phyloP scores from a whole-genome alignment of 1,284 basidiomycete species.

The Exobasidium rhododendri region DNA sequence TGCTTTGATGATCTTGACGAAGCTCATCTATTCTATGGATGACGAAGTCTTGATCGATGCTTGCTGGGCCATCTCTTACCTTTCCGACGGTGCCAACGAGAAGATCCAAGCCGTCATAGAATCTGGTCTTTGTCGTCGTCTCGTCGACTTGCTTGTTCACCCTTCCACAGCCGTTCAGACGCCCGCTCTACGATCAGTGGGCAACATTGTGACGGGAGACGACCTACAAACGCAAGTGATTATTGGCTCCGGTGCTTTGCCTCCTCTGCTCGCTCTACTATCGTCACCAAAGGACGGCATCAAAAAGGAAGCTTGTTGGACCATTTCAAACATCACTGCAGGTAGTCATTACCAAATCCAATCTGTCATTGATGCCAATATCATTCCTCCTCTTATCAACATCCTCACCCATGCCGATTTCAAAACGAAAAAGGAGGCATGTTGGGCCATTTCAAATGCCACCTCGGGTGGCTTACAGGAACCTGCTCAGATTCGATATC shows the following conservation, averaged over 20 bases:
- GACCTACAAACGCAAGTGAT: slow-evolving; percentile 98
- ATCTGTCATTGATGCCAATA: slow-evolving; percentile 68
- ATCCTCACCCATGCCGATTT: slow-evolving; percentile 97
- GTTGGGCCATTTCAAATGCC: slow-evolving; percentile 99
- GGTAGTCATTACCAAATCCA: slow-evolving; percentile 96
- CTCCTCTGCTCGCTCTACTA: slow-evolving; percentile 83
- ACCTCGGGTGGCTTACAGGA: slow-evolving; percentile 97
- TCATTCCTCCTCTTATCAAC: slow-evolving; percentile 96
- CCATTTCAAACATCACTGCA: slow-evolving; percentile 97
- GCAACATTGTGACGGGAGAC: slow-evolving; percentile 98
- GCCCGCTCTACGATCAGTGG: slow-evolving; percentile 92
- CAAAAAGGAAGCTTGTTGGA: slow-evolving; percentile 95
- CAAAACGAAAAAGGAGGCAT: slow-evolving; percentile 99
- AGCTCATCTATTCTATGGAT: slow-evolving; percentile 97
- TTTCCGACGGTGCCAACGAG: slow-evolving; percentile 98
- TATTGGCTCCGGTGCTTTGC: slow-evolving; percentile 90
- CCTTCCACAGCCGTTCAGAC: slow-evolving; percentile 97
- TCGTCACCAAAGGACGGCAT: slow-evolving; percentile 96
- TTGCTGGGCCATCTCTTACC: slow-evolving; percentile 99
- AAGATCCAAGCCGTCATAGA: slow-evolving; percentile 99
- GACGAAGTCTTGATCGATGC: slow-evolving; percentile 99
- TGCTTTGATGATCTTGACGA: slow-evolving; percentile 89
- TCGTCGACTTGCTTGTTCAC: slow-evolving; percentile 96
- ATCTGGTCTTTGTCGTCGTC: slow-evolving; percentile 91
- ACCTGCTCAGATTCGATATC: slow-evolving; percentile 94